phyloP scores from a whole-genome alignment of 257 asterid species.

The Scutellaria barbata region DNA sequence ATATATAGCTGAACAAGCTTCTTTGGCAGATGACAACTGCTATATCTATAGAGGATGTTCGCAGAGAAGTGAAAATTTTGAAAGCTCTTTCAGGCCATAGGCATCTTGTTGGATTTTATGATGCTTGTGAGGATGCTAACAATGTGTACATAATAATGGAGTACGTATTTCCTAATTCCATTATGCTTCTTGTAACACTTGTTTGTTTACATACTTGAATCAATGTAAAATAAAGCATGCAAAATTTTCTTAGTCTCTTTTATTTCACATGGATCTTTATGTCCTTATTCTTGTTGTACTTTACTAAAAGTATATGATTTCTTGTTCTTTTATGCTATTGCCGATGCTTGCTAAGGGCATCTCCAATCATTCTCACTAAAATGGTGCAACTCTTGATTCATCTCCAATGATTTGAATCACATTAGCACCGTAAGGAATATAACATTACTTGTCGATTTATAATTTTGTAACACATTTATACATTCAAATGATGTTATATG shows the following conservation, averaged over 20 bases:
- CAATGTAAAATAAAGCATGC: background rate
- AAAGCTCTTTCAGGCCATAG: slow-evolving; percentile 91
- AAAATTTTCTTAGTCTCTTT: slow-evolving; percentile 5
- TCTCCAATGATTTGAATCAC: too few relatives aligned
- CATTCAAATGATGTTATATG: background rate
- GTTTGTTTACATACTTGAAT: slow-evolving; percentile 17
- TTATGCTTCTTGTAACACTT: slow-evolving; percentile 30
- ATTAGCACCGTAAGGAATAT: too few relatives aligned
- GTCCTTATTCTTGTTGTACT: background rate
- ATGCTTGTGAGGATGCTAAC: slow-evolving; percentile 93
- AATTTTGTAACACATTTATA: background rate
- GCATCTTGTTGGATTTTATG: slow-evolving; percentile 84
- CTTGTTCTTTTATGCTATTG: too few relatives aligned
- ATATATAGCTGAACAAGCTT: slow-evolving; percentile 37
- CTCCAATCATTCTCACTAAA: too few relatives aligned
- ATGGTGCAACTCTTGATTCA: too few relatives aligned
- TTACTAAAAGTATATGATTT: background rate
- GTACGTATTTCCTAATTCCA: slow-evolving; percentile 60
- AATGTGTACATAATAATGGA: slow-evolving; percentile 92
- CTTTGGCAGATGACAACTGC: slow-evolving; percentile 92
- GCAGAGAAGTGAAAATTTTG: slow-evolving; percentile 95
- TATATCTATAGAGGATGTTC: slow-evolving; percentile 91
- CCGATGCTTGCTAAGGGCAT: too few relatives aligned
- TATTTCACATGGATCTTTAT: background rate
- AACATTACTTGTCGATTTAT: too few relatives aligned